phyloP scores from a whole-genome alignment of 139 green algal genomes.

The Closterium sp. region DNA sequence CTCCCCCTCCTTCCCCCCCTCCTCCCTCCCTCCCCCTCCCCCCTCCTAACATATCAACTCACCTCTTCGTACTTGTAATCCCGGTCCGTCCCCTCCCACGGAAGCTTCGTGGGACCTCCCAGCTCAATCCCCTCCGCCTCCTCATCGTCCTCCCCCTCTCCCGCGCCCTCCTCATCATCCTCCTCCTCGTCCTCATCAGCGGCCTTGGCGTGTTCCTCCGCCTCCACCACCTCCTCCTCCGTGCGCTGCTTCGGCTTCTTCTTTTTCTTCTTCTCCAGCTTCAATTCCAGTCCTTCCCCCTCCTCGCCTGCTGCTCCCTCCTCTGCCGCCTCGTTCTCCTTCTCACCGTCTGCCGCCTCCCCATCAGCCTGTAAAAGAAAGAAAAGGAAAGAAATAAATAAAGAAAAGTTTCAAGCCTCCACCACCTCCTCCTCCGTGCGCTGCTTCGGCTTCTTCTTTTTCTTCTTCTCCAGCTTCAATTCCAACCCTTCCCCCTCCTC shows the following conservation, averaged over 20 bases:
- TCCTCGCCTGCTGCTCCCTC: neutral
- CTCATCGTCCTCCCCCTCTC: slow-evolving; percentile 54
- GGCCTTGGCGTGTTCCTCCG: slow-evolving; percentile 25
- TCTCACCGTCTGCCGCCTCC: neutral
- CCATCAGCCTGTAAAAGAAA: neutral
- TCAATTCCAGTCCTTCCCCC: neutral
- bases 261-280: slow-evolving; percentile 27
- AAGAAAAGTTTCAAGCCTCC: slow-evolving; percentile 5
- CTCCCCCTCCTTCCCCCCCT: too few relatives aligned
- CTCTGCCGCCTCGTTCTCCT: neutral
- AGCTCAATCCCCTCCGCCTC: slow-evolving; percentile 48
- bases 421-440: too few relatives aligned
- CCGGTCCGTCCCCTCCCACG: slow-evolving; percentile 89
- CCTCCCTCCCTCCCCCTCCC: too few relatives aligned
- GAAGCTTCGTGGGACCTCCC: slow-evolving; percentile 26
- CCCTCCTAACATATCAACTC: too few relatives aligned
- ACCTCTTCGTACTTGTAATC: slow-evolving; percentile 98
- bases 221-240: slow-evolving; percentile 32
- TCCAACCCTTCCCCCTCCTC: neutral
- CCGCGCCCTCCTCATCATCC: slow-evolving; percentile 27
- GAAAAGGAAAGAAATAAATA: neutral
- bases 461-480: too few relatives aligned
- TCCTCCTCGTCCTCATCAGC: slow-evolving; percentile 21
- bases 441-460: slow-evolving; percentile 57
- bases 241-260: slow-evolving; percentile 33